A percentile compares a stretch with the other conserved stretches of the same genome.
Evolutionary conservation across 2,329 filamentous ascomycete genomes (phyloP).

Genomic region (Sporothrix dimorphospora): DNA sequence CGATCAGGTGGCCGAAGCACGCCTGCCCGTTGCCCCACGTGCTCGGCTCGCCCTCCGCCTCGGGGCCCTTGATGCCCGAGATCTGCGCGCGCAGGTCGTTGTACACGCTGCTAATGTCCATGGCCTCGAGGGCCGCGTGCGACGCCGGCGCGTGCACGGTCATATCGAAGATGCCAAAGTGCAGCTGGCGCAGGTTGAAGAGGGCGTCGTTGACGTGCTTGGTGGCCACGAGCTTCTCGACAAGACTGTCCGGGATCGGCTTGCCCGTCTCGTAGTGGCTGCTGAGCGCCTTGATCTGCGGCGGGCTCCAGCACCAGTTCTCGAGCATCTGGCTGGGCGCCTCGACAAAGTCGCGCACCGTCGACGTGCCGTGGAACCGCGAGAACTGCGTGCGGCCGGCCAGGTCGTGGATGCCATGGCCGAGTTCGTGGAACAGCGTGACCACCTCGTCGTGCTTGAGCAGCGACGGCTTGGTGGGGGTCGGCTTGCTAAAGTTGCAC

Average conservation of each 20-base stretch:
- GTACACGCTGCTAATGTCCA: constrained; percentile 69
- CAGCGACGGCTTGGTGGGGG: constrained; percentile 72
- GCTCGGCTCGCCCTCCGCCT: constrained; percentile 61
- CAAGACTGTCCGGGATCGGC: constrained; percentile 73
- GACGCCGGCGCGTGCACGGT: constrained; percentile 70
- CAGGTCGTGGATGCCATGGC: constrained; percentile 72
- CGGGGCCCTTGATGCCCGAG: constrained; percentile 72
- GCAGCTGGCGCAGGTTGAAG: constrained; percentile 76
- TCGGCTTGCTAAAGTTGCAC: constrained; percentile 85
- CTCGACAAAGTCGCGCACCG: constrained; percentile 71
- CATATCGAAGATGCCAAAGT: constrained; percentile 86
- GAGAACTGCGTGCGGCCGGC: constrained; percentile 64
- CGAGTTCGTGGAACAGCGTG: constrained; percentile 78
- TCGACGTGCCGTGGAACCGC: constrained; percentile 69
- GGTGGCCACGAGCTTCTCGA: constrained; percentile 72
- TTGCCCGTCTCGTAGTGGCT: constrained; percentile 73
- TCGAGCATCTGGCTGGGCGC: constrained; percentile 74
- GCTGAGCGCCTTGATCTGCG: constrained; percentile 67
- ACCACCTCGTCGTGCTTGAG: constrained; percentile 84
- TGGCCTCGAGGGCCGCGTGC: constrained; percentile 68
- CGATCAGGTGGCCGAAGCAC: constrained; percentile 80
- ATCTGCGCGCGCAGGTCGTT: constrained; percentile 75
- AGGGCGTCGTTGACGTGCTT: constrained; percentile 82
- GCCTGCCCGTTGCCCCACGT: constrained; percentile 78
- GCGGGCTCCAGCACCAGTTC: constrained; percentile 74